Base-by-base conservation (phyloP, 768 basidiomycete genomes). In the Leccinum rimulosum region DNA sequence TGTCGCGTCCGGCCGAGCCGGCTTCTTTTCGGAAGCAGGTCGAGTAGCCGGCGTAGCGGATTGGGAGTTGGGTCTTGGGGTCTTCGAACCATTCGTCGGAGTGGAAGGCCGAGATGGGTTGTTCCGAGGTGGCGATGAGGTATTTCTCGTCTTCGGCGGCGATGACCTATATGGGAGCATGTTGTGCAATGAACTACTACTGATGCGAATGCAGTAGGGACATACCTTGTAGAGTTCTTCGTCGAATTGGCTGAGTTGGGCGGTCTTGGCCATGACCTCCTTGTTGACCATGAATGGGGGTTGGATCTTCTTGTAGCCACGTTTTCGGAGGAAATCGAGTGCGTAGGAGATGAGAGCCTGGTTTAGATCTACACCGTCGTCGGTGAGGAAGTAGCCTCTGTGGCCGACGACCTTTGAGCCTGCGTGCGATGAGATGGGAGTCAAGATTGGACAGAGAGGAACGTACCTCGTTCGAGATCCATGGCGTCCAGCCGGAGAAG, bases 11-110 rank as follows among this genome's bases (percentile, higher is more conserved):
- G 8, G 94, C 94, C 3, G 94, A 91, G 35, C 97, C 97, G 3
- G 97, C 97, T 78, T 99, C 97, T 77, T 98, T 98, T 30, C 97
- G 88, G 88, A 99, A 99, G 74, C 96, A 98, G 15, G 96, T 98
- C 68, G 88, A 92, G 73, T 88, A 92, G 22, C 90, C 89, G 0
- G 91, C 91, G 68, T 90, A 97, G 76, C 83, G 82, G 70, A 97
- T 82, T 2, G 97, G 97, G n/a, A 99, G 86, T 71, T 96, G 93
- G 27, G 83, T 85, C 51, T 92, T 86, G 1, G 95, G 95, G 72
- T 86, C 85, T 67, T 96, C 95, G 74, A 99, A 95, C 94, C 96
- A 98, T 75, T 98, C 97, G 67, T 95, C 95, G 52, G 89, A 84
- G 77, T 98, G 94, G 74, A 87, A 91, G 5, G 93, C 91, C 7